Evolutionary conservation across 305 asterid genomes (phyloP).

Genomic region (Withania somnifera): DNA sequence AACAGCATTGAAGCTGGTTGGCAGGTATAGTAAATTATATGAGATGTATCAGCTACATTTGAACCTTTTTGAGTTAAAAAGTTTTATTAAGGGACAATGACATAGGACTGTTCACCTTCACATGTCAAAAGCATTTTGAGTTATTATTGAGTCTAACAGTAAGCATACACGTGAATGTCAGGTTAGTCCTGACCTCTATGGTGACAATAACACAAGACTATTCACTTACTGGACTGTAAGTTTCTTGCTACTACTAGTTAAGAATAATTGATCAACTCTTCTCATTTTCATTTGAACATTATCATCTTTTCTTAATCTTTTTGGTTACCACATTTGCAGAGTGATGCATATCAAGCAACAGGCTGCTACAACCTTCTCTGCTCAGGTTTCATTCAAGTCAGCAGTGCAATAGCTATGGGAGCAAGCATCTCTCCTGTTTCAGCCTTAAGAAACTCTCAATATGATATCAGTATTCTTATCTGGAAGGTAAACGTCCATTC

Average conservation of each 20-base stretch:
- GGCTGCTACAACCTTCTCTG: conserved; percentile 87
- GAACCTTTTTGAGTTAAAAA: neutral
- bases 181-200: conserved; percentile 92
- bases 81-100: neutral
- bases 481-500: conserved; percentile 61
- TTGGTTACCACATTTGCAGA: conserved; percentile 23
- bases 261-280: neutral
- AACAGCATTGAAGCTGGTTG: conserved; percentile 99
- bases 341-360: conserved; percentile 93
- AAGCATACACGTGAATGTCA: conserved; percentile 26
- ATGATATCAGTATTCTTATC: conserved; percentile 69
- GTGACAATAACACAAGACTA: conserved; percentile 85
- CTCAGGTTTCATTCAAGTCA: conserved; percentile 86
- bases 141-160: conserved; percentile 9
- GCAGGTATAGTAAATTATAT: conserved; percentile 49
- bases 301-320: neutral
- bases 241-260: neutral
- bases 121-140: neutral
- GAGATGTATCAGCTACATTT: neutral
- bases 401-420: conserved; percentile 78
- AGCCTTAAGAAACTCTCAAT: conserved; percentile 47
- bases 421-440: conserved; percentile 90
- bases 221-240: conserved; percentile 97
- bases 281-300: neutral
- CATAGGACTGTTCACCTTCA: neutral